Conservation (phyloP, 768 basidiomycete species). For the Amanita fuliginea region DNA sequence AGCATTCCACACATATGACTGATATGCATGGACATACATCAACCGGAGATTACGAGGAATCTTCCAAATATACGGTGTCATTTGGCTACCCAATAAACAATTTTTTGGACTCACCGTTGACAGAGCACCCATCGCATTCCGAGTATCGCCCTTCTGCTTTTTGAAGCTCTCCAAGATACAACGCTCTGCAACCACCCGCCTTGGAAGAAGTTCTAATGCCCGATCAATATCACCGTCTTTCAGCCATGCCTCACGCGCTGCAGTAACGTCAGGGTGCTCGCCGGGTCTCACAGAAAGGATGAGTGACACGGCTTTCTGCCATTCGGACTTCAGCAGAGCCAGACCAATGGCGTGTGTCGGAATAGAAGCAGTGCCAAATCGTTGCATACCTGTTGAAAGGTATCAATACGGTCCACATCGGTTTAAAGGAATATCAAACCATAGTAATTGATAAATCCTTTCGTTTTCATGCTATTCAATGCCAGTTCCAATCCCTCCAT, state of each 20-base stretch:
- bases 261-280: conserved; percentile 85
- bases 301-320: conserved; percentile 77
- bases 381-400: conserved; percentile 74
- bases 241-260: conserved; percentile 83
- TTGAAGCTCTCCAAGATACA: conserved; percentile 86
- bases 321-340: conserved; percentile 79
- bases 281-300: conserved; percentile 78
- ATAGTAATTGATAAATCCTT: conserved; percentile 97
- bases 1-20: conserved; percentile 98
- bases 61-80: conserved; percentile 26
- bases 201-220: conserved; percentile 79
- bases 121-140: conserved; percentile 81
- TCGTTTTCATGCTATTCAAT: conserved; percentile 64
- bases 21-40: conserved; percentile 99
- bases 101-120: conserved; percentile 47
- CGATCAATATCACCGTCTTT: conserved; percentile 69
- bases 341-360: conserved; percentile 94
- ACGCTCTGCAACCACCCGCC: conserved; percentile 87
- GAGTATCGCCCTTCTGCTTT: conserved; percentile 65
- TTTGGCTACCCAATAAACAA: not conserved
- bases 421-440: conserved; percentile 30
- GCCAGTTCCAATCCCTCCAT: conserved; percentile 62
- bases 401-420: conserved; percentile 7
- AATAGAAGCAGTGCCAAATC: conserved; percentile 93
- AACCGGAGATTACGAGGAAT: conserved; percentile 91